Evolutionary conservation across 306 rosid genomes (phyloP), one percentile per base, ranked within the genome.

Genomic region (Vicia sativa): DNA sequence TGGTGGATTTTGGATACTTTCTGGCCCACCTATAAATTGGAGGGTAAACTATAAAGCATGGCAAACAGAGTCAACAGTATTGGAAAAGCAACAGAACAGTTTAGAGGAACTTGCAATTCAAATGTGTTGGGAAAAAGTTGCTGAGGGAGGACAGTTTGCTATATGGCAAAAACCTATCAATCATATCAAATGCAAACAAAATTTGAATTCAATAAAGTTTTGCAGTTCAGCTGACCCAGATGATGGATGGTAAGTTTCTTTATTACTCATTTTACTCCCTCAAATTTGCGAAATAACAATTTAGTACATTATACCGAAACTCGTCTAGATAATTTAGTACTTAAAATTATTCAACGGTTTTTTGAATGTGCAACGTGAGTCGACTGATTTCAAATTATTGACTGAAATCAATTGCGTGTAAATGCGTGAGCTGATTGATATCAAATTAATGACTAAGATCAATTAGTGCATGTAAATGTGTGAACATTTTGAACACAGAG

Each of bases 1-100:
- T 3, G 90, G 90, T 48, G 90, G 90, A 46, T 85, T 80, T 62
- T 85, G 90, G 90, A 80, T 80, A 11, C 59, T 85, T 57, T 85
- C 90, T 65, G 90, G 90, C 7, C 90, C 90, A 23, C 90, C 90
- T 0, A 82, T 85, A 53, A 85, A 71, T 75, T 85, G 90, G 90
- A 85, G 68, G 80, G 73, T 71, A 25, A 82, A 68, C 68, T 73
- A 74, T 39, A 62, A 59, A 57, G 84, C 76, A 16, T 82, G 87
- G 87, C 3, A 80, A 64, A 74, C n/a, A 57, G 74, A 73, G 7
- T 34, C 79, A 48, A 25, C 56, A 60, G 85, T 39, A 35, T 72
- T 85, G 45, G 78, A 82, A 76, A 72, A 21, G 23, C 78, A 80
- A 65, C 83, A 82, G 28, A 82, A 49, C 19, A 62, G 9, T 50